A percentile compares a stretch with the other conserved stretches of the same genome.
phyloP scores from a whole-genome alignment of 2,329 filamentous ascomycete genomes.

The Aspergillus intermedius region DNA sequence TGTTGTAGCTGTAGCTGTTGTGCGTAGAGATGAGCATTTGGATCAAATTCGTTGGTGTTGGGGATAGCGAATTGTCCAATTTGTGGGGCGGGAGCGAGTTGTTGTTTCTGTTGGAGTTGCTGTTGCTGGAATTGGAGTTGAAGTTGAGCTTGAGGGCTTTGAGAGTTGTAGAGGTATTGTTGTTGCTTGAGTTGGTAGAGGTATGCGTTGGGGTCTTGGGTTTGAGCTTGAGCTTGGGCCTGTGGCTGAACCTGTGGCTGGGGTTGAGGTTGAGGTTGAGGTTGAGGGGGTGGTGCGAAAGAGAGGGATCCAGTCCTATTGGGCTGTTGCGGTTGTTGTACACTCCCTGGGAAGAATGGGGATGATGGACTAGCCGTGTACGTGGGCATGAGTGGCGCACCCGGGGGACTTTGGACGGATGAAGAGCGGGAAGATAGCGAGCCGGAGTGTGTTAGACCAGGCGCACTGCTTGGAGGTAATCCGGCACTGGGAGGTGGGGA shows the following conservation, averaged over 20 bases:
- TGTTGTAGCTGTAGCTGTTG: constrained; percentile 28
- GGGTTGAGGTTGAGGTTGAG: constrained; percentile 6
- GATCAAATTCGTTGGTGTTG: constrained; percentile 32
- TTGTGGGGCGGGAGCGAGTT: constrained; percentile 12
- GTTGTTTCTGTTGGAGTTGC: constrained; percentile 14
- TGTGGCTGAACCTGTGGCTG: constrained; percentile 2
- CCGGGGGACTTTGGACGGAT: constrained; percentile 20
- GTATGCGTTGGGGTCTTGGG: not conserved
- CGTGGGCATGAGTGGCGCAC: constrained; percentile 13
- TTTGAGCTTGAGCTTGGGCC: not conserved
- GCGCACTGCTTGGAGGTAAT: constrained; percentile 4
- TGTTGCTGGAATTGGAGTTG: constrained; percentile 7
- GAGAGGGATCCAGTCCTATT: constrained; percentile 18
- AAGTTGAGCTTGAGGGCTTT: not conserved
- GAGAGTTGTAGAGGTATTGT: not conserved
- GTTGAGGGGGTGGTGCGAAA: constrained; percentile 25
- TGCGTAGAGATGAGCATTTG: constrained; percentile 41
- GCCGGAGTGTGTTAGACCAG: constrained; percentile 10
- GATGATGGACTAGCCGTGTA: constrained; percentile 16
- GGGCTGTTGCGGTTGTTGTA: constrained; percentile 9
- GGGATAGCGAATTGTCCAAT: constrained; percentile 5
- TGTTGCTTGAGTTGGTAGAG: not conserved
- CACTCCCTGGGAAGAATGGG: constrained; percentile 12
- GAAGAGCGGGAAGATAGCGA: constrained; percentile 19
- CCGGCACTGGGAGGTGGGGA: constrained; percentile 34